Percentiles rank a stretch among this genome's conserved stretches.
phyloP scores from a whole-genome alignment of 495 filamentous ascomycete genomes.

The Trichoderma orchidacearum region DNA sequence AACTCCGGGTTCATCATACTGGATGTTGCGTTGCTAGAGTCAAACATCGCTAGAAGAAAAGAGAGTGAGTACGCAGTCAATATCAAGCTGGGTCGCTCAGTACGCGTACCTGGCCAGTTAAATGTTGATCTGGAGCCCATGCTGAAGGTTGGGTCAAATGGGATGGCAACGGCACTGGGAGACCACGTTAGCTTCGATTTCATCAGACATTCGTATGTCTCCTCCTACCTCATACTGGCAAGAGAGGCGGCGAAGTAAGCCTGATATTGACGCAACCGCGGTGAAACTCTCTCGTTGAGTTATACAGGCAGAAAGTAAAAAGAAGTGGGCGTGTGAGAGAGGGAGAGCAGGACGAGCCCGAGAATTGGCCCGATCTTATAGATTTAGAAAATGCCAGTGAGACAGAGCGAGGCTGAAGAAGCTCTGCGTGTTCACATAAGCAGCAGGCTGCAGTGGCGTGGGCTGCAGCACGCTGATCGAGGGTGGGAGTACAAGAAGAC shows the following conservation, averaged over 20 bases:
- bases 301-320: neutral
- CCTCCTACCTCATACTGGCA: neutral
- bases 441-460: neutral
- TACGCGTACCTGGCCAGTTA: conserved; percentile 24
- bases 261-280: neutral
- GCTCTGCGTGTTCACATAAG: neutral
- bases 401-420: neutral
- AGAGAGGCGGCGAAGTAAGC: neutral
- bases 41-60: neutral
- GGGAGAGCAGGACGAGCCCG: neutral
- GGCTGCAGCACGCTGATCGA: neutral
- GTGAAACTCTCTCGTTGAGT: neutral
- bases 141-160: conserved; percentile 28
- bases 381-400: neutral
- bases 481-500: neutral
- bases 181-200: neutral
- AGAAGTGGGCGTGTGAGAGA: neutral
- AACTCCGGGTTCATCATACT: neutral
- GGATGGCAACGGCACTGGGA: conserved; percentile 28
- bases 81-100: neutral
- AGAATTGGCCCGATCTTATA: neutral
- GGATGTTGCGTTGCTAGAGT: neutral
- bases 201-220: neutral
- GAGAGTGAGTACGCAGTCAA: neutral
- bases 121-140: conserved; percentile 30